Evolutionary conservation across 495 filamentous ascomycete genomes (phyloP).

Genomic region (Daldinia decipiens): DNA sequence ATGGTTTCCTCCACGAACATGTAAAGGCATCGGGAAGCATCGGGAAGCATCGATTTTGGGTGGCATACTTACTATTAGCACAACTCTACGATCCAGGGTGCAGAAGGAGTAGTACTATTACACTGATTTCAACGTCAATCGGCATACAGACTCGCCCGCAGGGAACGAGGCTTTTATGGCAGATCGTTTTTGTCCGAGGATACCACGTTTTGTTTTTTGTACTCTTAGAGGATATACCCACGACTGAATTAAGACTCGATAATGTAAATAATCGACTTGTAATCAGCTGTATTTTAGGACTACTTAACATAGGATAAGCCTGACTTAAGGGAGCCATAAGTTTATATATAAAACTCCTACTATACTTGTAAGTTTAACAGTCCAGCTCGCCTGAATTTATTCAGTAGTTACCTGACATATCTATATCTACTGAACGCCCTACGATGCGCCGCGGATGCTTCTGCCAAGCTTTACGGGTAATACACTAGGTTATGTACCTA

Average conservation of each 20-base stretch:
- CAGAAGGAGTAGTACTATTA: conserved; percentile 10
- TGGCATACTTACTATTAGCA: conserved; percentile 12
- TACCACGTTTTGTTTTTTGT: conserved; percentile 32
- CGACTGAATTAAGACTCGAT: conserved; percentile 27
- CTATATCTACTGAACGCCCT: too few species aligned
- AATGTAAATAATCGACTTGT: background rate
- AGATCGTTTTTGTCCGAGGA: conserved; percentile 32
- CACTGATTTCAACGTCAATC: conserved; percentile 19
- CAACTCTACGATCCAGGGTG: conserved; percentile 8
- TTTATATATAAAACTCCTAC: background rate
- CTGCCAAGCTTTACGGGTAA: too few species aligned
- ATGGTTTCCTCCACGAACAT: background rate
- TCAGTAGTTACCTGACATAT: too few species aligned
- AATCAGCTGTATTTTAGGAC: background rate
- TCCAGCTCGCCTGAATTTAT: too few species aligned
- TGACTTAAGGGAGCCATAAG: background rate
- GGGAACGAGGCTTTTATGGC: conserved; percentile 21
- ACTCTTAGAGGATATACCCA: conserved; percentile 40
- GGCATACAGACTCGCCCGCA: conserved; percentile 31
- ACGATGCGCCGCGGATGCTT: too few species aligned
- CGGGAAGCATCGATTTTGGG: background rate
- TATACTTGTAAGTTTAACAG: too few species aligned
- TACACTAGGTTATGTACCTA: too few species aligned
- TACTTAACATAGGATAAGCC: background rate
- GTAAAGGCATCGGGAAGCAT: background rate